Percentiles rank a stretch among this genome's conserved stretches.
Evolutionary conservation across 768 basidiomycete genomes (phyloP).

Genomic region (Boletus eberwhitei): DNA sequence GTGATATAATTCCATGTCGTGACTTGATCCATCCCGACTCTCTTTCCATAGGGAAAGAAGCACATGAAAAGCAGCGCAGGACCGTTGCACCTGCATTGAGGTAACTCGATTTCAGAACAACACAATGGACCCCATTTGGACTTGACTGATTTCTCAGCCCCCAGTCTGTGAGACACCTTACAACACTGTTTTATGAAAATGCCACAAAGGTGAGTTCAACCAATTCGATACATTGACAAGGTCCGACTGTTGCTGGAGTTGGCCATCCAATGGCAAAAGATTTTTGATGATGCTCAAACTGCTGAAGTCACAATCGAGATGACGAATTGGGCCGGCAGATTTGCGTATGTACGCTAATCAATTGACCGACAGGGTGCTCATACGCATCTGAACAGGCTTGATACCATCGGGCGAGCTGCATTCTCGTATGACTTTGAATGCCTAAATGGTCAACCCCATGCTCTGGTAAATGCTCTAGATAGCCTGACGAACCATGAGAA

Average conservation of each 20-base stretch:
- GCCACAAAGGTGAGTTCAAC: constrained; percentile 36
- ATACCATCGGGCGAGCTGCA: constrained; percentile 58
- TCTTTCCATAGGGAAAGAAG: constrained; percentile 43
- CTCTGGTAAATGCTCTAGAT: constrained; percentile 51
- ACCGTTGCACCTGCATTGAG: constrained; percentile 55
- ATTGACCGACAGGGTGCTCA: neutral
- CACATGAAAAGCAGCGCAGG: constrained; percentile 54
- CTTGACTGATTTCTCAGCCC: constrained; percentile 31
- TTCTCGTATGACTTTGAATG: constrained; percentile 62
- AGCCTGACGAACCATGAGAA: constrained; percentile 61
- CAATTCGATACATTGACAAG: neutral
- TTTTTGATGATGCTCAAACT: constrained; percentile 40
- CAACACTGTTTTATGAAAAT: constrained; percentile 52
- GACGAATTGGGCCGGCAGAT: constrained; percentile 57
- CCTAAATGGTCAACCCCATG: constrained; percentile 46
- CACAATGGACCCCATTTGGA: neutral
- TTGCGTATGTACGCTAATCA: constrained; percentile 45
- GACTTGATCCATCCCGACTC: neutral
- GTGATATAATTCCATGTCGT: constrained; percentile 26
- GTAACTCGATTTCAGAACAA: constrained; percentile 28
- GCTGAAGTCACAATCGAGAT: constrained; percentile 50
- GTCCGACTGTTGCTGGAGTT: constrained; percentile 28
- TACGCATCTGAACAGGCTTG: constrained; percentile 38
- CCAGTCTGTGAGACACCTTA: constrained; percentile 52
- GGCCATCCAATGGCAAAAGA: constrained; percentile 47